Percentiles rank a stretch among this genome's conserved stretches.
Evolutionary conservation across 192 early-diverging fungal species (phyloP).

Genomic region (Coemansia sp.): DNA sequence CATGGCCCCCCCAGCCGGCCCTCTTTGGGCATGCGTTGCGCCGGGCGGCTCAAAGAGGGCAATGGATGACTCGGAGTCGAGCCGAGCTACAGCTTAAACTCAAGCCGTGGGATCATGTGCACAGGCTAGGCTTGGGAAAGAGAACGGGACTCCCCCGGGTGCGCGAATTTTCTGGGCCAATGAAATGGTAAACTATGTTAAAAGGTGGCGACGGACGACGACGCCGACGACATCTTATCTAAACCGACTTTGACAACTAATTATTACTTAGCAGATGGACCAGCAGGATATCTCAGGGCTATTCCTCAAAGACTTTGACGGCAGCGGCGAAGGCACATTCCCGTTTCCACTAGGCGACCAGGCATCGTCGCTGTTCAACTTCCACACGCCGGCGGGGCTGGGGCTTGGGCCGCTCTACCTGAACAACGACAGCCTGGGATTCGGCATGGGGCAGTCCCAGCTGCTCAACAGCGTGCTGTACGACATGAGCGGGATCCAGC

Average conservation of each 20-base stretch:
- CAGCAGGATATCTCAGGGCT: background rate
- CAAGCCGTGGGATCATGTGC: background rate
- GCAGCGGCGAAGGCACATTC: slow-evolving; percentile 25
- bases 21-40: no score
- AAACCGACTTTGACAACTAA: background rate
- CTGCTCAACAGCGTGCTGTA: slow-evolving; percentile 34
- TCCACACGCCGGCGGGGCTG: slow-evolving; percentile 41
- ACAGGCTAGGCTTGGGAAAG: background rate
- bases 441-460: slow-evolving; percentile 20
- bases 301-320: slow-evolving; percentile 3
- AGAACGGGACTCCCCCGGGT: no score
- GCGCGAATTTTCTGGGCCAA: slow-evolving; percentile 50
- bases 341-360: slow-evolving; percentile 49
- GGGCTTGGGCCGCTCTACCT: slow-evolving; percentile 26
- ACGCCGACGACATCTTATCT: background rate
- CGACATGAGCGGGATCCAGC: slow-evolving; percentile 42
- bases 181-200: background rate
- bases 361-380: slow-evolving; percentile 54
- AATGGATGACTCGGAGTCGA: no score
- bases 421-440: background rate
- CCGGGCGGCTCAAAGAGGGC: no score
- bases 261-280: background rate
- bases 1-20: no score
- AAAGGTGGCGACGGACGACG: background rate
- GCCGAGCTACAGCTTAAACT: no score